These are phyloP conservation scores for Mortierella sp. DNA, from an alignment of 371 early-diverging fungal genomes.

Conservation along the genomic window DNA sequence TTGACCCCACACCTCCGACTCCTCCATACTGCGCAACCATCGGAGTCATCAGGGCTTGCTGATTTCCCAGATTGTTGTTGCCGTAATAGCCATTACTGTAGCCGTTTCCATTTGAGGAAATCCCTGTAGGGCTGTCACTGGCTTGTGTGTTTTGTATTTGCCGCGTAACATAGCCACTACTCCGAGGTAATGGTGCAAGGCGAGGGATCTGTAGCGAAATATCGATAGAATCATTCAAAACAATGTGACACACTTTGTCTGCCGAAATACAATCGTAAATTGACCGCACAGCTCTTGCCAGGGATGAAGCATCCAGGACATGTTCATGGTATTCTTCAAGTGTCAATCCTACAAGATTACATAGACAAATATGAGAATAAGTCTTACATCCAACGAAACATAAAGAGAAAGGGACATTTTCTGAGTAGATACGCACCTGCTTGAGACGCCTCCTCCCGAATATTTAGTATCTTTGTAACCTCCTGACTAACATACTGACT, in stretches of 20 bases:
- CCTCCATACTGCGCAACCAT: constrained; percentile 35
- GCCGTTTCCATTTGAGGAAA: constrained; percentile 6
- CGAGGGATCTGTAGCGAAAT: constrained; percentile 79
- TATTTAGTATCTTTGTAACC: constrained; percentile 75
- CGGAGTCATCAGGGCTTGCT: constrained; percentile 43
- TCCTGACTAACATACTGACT: constrained; percentile 85
- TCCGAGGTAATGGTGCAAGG: constrained; percentile 44
- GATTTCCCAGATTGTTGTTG: constrained; percentile 23
- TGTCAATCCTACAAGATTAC: constrained; percentile 18
- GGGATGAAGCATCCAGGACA: constrained; percentile 59
- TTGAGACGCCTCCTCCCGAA: constrained; percentile 70
- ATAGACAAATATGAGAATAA: background rate
- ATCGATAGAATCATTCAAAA: constrained; percentile 84
- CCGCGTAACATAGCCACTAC: constrained; percentile 22
- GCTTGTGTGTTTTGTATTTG: constrained; percentile 13
- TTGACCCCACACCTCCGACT: constrained; percentile 39
- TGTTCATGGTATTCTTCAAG: constrained; percentile 47
- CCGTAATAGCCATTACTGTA: constrained; percentile 2
- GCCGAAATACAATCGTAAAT: constrained; percentile 71
- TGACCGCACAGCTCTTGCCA: constrained; percentile 71
- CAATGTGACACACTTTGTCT: constrained; percentile 72
- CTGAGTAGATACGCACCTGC: constrained; percentile 52
- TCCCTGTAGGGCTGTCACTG: constrained; percentile 25
- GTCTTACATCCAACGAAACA: background rate
- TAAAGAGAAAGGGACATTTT: too few species aligned